phyloP scores from a whole-genome alignment of 2,329 filamentous ascomycete genomes.

The Immersiporthe knoxdaviesiana region DNA sequence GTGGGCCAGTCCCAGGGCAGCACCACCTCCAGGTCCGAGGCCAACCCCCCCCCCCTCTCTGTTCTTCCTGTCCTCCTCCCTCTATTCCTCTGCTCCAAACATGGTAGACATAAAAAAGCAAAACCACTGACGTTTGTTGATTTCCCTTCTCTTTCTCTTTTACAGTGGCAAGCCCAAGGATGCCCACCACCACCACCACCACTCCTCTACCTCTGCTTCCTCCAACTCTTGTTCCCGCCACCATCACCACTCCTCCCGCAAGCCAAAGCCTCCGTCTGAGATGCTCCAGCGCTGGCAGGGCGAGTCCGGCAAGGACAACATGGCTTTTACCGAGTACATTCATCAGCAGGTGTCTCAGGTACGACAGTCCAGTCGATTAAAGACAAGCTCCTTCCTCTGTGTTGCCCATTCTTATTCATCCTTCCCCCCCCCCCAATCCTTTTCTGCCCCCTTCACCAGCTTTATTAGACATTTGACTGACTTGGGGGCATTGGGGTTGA shows the following conservation, averaged over 20 bases:
- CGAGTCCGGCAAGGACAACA: conserved; percentile 16
- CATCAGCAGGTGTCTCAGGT: conserved; percentile 8
- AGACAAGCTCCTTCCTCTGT: too few species aligned
- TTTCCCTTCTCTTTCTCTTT: not conserved
- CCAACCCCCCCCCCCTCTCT: too few species aligned
- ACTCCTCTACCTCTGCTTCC: too few species aligned
- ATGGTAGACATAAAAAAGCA: not conserved
- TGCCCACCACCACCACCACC: not conserved
- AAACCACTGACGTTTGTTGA: conserved; percentile 8
- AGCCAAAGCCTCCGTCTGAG: conserved; percentile 13
- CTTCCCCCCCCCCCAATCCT: too few species aligned
- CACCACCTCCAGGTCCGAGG: conserved; percentile 15
- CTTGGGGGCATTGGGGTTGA: not conserved
- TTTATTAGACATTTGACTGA: conserved; percentile 8
- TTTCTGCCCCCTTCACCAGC: too few species aligned
- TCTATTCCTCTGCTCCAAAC: too few species aligned
- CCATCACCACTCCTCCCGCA: not conserved
- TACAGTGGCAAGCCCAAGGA: conserved; percentile 1
- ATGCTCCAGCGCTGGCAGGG: conserved; percentile 28
- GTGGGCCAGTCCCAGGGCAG: conserved; percentile 13
- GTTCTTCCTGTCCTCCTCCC: not conserved
- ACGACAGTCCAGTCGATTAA: too few species aligned
- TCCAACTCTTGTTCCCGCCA: not conserved
- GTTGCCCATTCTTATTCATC: too few species aligned
- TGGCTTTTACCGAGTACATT: conserved; percentile 20